Conservation (phyloP, 441 rosid genomes). For the Metrosideros polymorpha region DNA sequence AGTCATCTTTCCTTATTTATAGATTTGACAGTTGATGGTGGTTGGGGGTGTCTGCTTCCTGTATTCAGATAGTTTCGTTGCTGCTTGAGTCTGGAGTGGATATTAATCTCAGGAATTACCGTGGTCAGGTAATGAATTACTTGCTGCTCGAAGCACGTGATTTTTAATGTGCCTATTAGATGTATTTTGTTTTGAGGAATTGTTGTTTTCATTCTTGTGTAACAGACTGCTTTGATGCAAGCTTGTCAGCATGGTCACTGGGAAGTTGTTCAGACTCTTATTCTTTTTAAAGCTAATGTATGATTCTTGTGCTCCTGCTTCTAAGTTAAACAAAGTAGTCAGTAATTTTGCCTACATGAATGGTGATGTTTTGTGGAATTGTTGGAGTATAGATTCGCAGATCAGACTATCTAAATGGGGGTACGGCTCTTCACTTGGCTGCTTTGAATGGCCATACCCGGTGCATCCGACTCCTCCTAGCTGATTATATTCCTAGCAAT, state of each 20-base stretch:
- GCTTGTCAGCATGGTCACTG: constrained; percentile 98
- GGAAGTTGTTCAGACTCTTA: constrained; percentile 83
- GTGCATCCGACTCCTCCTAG: constrained; percentile 78
- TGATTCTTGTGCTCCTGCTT: constrained; percentile 10
- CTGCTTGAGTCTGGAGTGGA: constrained; percentile 95
- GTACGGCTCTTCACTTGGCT: constrained; percentile 88
- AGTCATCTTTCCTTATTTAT: neutral
- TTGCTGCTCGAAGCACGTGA: neutral
- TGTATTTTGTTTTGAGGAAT: neutral
- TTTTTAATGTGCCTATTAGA: neutral
- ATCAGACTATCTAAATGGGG: constrained; percentile 88
- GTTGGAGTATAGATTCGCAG: constrained; percentile 54
- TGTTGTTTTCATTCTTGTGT: neutral
- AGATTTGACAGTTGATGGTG: neutral
- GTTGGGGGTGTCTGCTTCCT: constrained; percentile 3
- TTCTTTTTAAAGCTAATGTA: constrained; percentile 89
- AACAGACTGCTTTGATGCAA: constrained; percentile 96
- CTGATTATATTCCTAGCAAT: constrained; percentile 71
- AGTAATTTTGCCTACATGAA: neutral
- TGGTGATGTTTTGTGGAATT: neutral
- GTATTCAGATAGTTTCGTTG: constrained; percentile 69
- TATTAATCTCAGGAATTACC: constrained; percentile 88
- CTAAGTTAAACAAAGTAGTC: neutral
- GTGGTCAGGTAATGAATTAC: constrained; percentile 66
- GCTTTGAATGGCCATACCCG: constrained; percentile 84